A percentile compares a stretch with the other conserved stretches of the same genome.
Evolutionary conservation across 768 basidiomycete species (phyloP).

Genomic region (Mycena galericulata): DNA sequence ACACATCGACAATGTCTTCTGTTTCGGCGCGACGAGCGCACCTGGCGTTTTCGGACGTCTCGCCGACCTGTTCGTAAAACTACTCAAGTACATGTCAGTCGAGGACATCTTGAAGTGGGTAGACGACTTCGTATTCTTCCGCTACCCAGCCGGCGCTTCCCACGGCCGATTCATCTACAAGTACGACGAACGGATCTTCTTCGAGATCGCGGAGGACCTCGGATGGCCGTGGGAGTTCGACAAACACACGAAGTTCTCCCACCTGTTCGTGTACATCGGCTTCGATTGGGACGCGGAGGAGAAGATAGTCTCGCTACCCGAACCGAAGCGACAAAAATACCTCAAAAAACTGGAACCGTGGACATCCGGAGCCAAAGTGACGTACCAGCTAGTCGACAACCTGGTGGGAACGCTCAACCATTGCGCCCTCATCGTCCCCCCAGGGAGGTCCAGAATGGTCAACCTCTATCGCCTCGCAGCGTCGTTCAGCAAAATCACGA

Average conservation of each 20-base stretch:
- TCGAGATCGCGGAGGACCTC: conserved; percentile 22
- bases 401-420: too few relatives aligned
- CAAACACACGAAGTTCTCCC: conserved; percentile 30
- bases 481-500: too few relatives aligned
- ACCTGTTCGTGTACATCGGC: conserved; percentile 30
- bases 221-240: conserved; percentile 37
- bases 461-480: too few relatives aligned
- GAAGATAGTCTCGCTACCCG: conserved; percentile 28
- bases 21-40: conserved; percentile 30
- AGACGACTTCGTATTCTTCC: conserved; percentile 39
- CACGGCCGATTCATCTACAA: conserved; percentile 7
- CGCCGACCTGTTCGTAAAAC: conserved; percentile 31
- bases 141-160: neutral
- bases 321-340: conserved; percentile 23
- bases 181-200: conserved; percentile 31
- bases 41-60: conserved; percentile 34
- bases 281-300: conserved; percentile 38
- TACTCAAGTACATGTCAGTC: conserved; percentile 12
- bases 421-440: too few relatives aligned
- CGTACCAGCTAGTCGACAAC: too few relatives aligned
- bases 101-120: conserved; percentile 39
- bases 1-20: conserved; percentile 30
- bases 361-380: too few relatives aligned
- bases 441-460: too few relatives aligned
- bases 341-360: too few relatives aligned